phyloP scores from a whole-genome alignment of 192 early-diverging fungal species.

The Geosiphon pyriformis region DNA sequence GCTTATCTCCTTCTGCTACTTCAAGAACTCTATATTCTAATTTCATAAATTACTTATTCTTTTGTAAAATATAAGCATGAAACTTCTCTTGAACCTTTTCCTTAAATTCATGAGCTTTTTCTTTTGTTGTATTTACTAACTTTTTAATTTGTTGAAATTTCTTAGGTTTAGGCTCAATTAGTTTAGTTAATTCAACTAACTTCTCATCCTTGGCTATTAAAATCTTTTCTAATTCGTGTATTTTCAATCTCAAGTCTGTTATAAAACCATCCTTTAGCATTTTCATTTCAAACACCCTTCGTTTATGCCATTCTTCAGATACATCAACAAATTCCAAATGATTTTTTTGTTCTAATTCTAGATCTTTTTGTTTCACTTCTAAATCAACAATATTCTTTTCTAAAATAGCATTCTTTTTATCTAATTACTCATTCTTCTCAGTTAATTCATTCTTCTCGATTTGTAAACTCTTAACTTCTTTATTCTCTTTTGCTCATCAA shows the following conservation, averaged over 20 bases:
- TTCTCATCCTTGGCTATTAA: conserved; percentile 8
- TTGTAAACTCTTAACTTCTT: conserved; percentile 13
- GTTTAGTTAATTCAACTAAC: background rate
- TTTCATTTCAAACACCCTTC: background rate
- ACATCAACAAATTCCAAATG: background rate
- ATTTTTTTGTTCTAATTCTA: conserved; percentile 9
- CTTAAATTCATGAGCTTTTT: conserved; percentile 9
- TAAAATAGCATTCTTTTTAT: background rate
- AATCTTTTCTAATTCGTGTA: conserved; percentile 11
- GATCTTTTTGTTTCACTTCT: conserved; percentile 6
- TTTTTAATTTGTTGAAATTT: conserved; percentile 14
- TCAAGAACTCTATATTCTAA: conserved; percentile 20
- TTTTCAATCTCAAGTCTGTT: background rate
- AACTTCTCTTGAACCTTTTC: conserved; percentile 12
- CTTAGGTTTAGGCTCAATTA: conserved; percentile 10
- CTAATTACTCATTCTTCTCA: conserved; percentile 7
- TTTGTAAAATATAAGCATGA: conserved; percentile 6
- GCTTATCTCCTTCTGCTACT: background rate
- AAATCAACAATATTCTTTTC: background rate
- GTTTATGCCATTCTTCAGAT: conserved; percentile 12
- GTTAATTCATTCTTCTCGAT: conserved; percentile 1
- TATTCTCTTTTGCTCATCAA: background rate
- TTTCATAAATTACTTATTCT: conserved; percentile 4
- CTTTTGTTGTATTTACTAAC: conserved; percentile 6
- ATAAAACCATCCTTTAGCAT: conserved; percentile 16